Percentiles rank a stretch among this genome's conserved stretches.
phyloP scores from a whole-genome alignment of 1,284 basidiomycete species.

The Schizophyllum commune region DNA sequence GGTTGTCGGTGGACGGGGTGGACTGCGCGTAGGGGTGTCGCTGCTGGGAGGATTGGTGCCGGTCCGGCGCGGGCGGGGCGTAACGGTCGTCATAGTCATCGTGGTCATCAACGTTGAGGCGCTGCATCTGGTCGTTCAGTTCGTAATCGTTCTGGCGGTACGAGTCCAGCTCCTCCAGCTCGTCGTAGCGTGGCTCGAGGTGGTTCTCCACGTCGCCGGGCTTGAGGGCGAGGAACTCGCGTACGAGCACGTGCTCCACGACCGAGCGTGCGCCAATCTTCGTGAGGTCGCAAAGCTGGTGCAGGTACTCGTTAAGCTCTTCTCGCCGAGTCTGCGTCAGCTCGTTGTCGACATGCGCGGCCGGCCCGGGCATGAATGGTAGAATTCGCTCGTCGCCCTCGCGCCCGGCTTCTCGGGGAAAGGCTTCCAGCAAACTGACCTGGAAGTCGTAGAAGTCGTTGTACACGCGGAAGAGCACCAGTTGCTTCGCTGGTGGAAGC shows the following conservation, averaged over 20 bases:
- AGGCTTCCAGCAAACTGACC: conserved; percentile 77
- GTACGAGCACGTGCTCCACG: conserved; percentile 73
- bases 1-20: conserved; percentile 7
- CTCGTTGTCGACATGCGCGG: conserved; percentile 76
- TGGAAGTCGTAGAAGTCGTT: conserved; percentile 99
- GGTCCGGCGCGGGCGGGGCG: conserved; percentile 29
- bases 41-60: conserved; percentile 16
- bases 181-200: conserved; percentile 47
- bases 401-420: conserved; percentile 86
- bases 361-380: conserved; percentile 94
- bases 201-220: conserved; percentile 81
- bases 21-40: conserved; percentile 17
- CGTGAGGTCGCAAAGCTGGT: conserved; percentile 66
- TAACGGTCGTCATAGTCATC: conserved; percentile 49
- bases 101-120: conserved; percentile 37
- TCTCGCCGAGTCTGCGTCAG: conserved; percentile 76
- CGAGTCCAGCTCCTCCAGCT: conserved; percentile 46
- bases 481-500: conserved; percentile 66
- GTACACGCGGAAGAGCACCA: conserved; percentile 92
- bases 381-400: conserved; percentile 66
- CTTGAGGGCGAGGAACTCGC: conserved; percentile 81
- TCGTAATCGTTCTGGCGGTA: conserved; percentile 26
- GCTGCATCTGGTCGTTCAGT: conserved; percentile 39
- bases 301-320: conserved; percentile 88
- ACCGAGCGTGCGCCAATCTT: conserved; percentile 70